Conservation (phyloP, 1,284 basidiomycete species). For the Ustilago nuda region DNA sequence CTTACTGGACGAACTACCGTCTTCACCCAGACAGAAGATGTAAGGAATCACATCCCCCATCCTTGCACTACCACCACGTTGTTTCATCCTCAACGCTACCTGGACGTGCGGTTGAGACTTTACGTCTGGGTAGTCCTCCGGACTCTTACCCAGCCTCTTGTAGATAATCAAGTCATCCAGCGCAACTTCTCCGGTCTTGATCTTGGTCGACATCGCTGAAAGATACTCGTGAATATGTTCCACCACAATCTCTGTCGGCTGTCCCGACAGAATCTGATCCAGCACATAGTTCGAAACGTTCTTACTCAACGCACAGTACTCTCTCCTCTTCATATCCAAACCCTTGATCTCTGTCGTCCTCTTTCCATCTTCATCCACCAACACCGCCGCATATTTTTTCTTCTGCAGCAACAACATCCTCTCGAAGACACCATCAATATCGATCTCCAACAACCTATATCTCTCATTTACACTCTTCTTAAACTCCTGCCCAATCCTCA, state of each 20-base stretch:
- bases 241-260: slow-evolving; percentile 88
- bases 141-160: slow-evolving; percentile 68
- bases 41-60: slow-evolving; percentile 96
- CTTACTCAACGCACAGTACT: slow-evolving; percentile 93
- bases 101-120: slow-evolving; percentile 97
- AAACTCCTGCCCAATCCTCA: slow-evolving; percentile 90
- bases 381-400: slow-evolving; percentile 99
- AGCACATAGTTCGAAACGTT: slow-evolving; percentile 78
- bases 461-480: slow-evolving; percentile 96
- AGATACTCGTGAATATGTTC: slow-evolving; percentile 94
- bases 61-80: slow-evolving; percentile 81
- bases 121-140: slow-evolving; percentile 87
- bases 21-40: slow-evolving; percentile 86
- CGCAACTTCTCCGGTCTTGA: slow-evolving; percentile 81
- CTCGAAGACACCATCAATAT: slow-evolving; percentile 93
- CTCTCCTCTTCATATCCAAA: slow-evolving; percentile 97
- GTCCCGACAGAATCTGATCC: slow-evolving; percentile 90
- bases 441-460: slow-evolving; percentile 95
- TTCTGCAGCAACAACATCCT: slow-evolving; percentile 93
- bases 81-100: slow-evolving; percentile 91
- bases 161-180: slow-evolving; percentile 92
- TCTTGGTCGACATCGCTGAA: slow-evolving; percentile 78
- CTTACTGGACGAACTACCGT: slow-evolving; percentile 78
- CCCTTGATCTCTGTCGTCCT: slow-evolving; percentile 84
- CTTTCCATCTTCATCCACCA: slow-evolving; percentile 70